A percentile compares a stretch with the other conserved stretches of the same genome.
Conservation (phyloP, 2,329 filamentous ascomycete species). For the Fusarium cicatricum region DNA sequence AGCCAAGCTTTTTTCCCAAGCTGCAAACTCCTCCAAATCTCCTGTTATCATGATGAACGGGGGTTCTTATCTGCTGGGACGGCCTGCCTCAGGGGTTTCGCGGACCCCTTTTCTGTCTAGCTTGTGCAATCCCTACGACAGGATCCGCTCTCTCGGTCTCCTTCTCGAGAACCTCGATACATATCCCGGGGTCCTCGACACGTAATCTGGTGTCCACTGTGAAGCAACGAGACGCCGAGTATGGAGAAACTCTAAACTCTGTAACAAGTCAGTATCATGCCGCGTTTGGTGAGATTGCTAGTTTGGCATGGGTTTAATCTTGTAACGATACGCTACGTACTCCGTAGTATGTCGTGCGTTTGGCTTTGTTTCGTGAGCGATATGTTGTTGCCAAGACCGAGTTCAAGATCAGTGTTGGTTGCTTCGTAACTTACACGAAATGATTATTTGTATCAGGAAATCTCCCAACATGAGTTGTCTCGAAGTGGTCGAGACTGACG, state of each 20-base stretch:
- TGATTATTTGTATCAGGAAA: constrained; percentile 10
- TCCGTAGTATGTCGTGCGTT: constrained; percentile 26
- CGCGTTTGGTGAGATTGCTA: background rate
- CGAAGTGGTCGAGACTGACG: constrained; percentile 15
- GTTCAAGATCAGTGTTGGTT: background rate
- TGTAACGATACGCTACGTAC: too few species aligned
- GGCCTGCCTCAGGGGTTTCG: constrained; percentile 15
- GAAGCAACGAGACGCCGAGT: background rate
- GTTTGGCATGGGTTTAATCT: constrained; percentile 20
- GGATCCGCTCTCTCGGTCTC: background rate
- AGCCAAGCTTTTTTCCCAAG: constrained; percentile 6
- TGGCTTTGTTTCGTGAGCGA: constrained; percentile 9
- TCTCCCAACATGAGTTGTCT: constrained; percentile 3
- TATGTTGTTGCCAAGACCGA: background rate
- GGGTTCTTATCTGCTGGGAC: background rate
- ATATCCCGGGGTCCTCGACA: constrained; percentile 13
- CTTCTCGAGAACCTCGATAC: constrained; percentile 1
- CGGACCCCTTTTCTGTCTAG: constrained; percentile 22
- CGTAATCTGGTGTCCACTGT: constrained; percentile 30
- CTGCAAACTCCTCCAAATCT: background rate
- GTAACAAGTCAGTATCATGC: constrained; percentile 15
- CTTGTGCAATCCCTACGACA: constrained; percentile 2
- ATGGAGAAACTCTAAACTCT: constrained; percentile 10
- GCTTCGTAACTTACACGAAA: constrained; percentile 9
- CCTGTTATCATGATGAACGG: constrained; percentile 10